A percentile compares a stretch with the other conserved stretches of the same genome.
Evolutionary conservation across 73 alveolate genomes (phyloP).

Genomic region (Tetrahymena elliotti): DNA sequence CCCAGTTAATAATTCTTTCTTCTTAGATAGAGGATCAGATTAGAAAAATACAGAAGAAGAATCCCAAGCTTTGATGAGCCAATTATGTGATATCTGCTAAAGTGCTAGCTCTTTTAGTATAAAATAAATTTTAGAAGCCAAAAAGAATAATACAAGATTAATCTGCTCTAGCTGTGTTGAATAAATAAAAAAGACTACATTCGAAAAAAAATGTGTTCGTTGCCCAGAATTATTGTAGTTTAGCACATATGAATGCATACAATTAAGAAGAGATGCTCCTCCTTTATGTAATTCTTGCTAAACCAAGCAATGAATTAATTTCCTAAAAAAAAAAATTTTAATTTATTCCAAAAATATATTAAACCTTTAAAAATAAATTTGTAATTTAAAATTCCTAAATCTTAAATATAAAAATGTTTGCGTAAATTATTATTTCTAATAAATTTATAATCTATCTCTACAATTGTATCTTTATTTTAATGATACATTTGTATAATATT

Average conservation of each 20-base stretch:
- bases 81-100: not conserved
- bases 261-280: not conserved
- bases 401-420: no score
- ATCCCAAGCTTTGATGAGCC: not conserved
- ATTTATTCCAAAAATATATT: no score
- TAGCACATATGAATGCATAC: not conserved
- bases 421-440: no score
- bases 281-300: not conserved
- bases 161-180: not conserved
- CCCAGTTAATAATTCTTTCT: not conserved
- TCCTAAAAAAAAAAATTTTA: no score
- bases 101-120: not conserved
- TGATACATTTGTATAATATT: not conserved
- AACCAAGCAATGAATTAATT: not conserved
- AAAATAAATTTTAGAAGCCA: not conserved
- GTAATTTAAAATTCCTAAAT: no score
- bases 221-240: not conserved
- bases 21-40: not conserved
- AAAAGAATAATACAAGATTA: not conserved
- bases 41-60: not conserved
- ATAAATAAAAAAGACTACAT: not conserved
- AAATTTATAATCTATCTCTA: no score
- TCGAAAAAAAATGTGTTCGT: not conserved
- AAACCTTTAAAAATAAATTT: not conserved
- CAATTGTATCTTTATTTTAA: no score